phyloP scores from a whole-genome alignment of 495 filamentous ascomycete species.

The Parmelia sp. region DNA sequence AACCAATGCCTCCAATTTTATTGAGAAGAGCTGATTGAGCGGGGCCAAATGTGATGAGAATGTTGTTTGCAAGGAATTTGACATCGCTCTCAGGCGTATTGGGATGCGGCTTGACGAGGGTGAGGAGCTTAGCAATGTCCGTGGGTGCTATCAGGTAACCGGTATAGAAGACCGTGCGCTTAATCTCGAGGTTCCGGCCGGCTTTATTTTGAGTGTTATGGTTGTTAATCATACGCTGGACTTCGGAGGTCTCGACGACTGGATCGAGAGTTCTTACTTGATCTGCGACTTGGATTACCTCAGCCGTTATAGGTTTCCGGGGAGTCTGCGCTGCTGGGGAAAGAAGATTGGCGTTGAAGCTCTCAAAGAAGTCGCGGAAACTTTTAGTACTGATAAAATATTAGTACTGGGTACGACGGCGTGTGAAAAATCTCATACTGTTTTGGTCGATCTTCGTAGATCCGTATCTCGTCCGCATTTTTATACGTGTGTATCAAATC shows the following conservation, averaged over 20 bases:
- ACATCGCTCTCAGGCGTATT: slow-evolving; percentile 56
- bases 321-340: slow-evolving; percentile 28
- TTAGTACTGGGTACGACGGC: slow-evolving; percentile 20
- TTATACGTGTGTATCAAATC: slow-evolving; percentile 78
- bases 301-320: slow-evolving; percentile 59
- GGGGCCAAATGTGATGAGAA: slow-evolving; percentile 76
- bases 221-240: slow-evolving; percentile 81
- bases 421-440: slow-evolving; percentile 43
- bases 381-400: slow-evolving; percentile 50
- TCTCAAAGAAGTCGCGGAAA: slow-evolving; percentile 75
- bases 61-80: slow-evolving; percentile 80
- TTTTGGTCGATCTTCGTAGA: slow-evolving; percentile 60
- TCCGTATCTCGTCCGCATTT: slow-evolving; percentile 69
- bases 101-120: slow-evolving; percentile 56
- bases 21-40: slow-evolving; percentile 61
- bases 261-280: slow-evolving; percentile 70
- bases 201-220: slow-evolving; percentile 58
- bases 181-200: slow-evolving; percentile 54
- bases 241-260: slow-evolving; percentile 70
- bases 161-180: slow-evolving; percentile 87
- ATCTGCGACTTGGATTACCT: slow-evolving; percentile 86
- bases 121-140: slow-evolving; percentile 63
- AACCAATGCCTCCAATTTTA: slow-evolving; percentile 78
- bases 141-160: slow-evolving; percentile 73
- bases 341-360: slow-evolving; percentile 56